Conservation (phyloP, 331 rosid species). For the Quercus phellos region DNA sequence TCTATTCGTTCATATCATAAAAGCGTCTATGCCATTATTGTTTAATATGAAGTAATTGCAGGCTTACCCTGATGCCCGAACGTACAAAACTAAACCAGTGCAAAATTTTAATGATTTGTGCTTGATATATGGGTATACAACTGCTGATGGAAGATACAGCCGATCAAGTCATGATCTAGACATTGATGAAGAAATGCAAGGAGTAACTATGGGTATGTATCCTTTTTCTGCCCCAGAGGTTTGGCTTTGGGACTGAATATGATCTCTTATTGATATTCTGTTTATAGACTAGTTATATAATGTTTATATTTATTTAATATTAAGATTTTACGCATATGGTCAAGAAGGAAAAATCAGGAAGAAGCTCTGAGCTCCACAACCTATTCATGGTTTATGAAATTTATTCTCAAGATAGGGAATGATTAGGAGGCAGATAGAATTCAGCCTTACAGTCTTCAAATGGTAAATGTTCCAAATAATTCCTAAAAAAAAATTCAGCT, state of each 20-base stretch:
- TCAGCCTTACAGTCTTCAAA: not conserved
- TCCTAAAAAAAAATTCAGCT: not conserved
- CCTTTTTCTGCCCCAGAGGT: not conserved
- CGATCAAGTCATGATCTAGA: conserved; percentile 74
- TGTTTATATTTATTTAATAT: not conserved
- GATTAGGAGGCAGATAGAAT: not conserved
- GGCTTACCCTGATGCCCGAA: conserved; percentile 63
- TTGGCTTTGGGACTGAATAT: not conserved
- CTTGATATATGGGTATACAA: conserved; percentile 51
- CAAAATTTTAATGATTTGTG: conserved; percentile 61
- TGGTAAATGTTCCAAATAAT: not conserved
- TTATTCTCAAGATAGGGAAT: not conserved
- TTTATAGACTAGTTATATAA: not conserved
- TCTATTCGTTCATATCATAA: not conserved
- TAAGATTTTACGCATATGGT: not conserved
- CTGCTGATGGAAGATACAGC: conserved; percentile 83
- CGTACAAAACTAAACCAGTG: conserved; percentile 54
- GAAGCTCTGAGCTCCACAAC: not conserved
- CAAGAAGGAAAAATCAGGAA: not conserved
- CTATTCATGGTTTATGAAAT: not conserved
- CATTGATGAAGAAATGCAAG: conserved; percentile 49
- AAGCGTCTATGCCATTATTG: not conserved
- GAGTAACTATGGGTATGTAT: conserved; percentile 38
- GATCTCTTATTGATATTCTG: not conserved
- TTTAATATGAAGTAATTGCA: conserved; percentile 18